These are phyloP conservation scores for Scedosporium apiospermum DNA, from an alignment of 2,329 filamentous ascomycete genomes.

Conservation along the genomic window DNA sequence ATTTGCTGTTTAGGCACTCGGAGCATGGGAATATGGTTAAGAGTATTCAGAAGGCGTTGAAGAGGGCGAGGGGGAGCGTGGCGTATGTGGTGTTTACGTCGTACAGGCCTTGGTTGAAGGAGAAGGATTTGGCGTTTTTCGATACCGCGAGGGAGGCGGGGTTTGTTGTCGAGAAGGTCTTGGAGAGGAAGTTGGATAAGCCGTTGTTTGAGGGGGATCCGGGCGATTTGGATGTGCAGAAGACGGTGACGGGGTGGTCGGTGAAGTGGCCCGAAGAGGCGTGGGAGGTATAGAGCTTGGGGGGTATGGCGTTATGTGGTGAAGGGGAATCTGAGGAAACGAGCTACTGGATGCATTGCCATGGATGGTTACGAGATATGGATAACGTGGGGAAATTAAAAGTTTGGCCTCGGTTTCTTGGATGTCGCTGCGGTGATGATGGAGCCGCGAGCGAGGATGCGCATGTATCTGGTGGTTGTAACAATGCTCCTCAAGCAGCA, in stretches of 20 bases:
- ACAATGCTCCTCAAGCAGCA: not conserved
- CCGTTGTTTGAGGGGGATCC: slow-evolving; percentile 85
- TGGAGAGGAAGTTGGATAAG: slow-evolving; percentile 74
- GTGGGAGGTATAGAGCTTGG: slow-evolving; percentile 7
- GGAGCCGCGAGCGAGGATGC: no score
- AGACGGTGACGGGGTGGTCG: slow-evolving; percentile 74
- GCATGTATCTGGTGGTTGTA: no score
- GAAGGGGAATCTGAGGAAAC: no score
- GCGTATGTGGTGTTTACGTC: slow-evolving; percentile 91
- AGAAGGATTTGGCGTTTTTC: slow-evolving; percentile 82
- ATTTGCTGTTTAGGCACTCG: slow-evolving; percentile 83
- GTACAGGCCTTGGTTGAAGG: slow-evolving; percentile 81
- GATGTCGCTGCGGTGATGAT: no score
- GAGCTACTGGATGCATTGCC: no score
- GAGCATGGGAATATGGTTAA: slow-evolving; percentile 72
- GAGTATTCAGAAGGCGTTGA: slow-evolving; percentile 60
- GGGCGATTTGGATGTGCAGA: slow-evolving; percentile 70
- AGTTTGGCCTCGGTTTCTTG: no score
- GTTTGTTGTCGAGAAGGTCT: slow-evolving; percentile 67
- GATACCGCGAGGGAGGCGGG: slow-evolving; percentile 58
- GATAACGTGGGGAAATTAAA: no score
- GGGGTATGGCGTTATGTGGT: not conserved
- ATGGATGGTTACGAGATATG: no score
- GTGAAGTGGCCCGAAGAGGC: slow-evolving; percentile 51
- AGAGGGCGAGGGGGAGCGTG: slow-evolving; percentile 40